These are phyloP conservation scores for Clonostachys sp. DNA, from an alignment of 2,329 filamentous ascomycete genomes.

Conservation along the genomic window DNA sequence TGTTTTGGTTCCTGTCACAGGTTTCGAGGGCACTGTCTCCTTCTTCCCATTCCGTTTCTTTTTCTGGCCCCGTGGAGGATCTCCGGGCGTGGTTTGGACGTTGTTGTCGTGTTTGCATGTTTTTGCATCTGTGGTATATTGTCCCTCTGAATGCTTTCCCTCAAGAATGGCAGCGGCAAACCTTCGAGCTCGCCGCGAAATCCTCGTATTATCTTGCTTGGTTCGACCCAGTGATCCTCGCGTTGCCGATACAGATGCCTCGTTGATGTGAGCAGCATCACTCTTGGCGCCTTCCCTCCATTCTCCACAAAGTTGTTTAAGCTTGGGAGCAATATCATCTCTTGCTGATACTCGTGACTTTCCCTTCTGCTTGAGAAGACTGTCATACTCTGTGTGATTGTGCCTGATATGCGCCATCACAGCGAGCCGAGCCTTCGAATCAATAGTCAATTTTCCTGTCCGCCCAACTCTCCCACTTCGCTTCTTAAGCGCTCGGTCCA, in stretches of 20 bases:
- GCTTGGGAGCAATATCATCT: not conserved
- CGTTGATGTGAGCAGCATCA: not conserved
- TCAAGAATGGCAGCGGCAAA: too few relatives aligned
- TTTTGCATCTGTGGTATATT: not conserved
- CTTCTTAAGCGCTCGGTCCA: constrained; percentile 38
- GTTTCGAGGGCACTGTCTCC: too few relatives aligned
- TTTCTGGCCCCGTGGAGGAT: not conserved
- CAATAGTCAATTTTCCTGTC: constrained; percentile 26
- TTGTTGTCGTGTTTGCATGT: not conserved
- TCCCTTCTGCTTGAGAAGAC: constrained; percentile 15
- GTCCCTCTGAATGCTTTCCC: too few relatives aligned
- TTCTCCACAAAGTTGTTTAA: not conserved
- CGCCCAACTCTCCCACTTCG: constrained; percentile 41
- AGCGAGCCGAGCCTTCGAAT: constrained; percentile 34
- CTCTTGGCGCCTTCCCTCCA: not conserved
- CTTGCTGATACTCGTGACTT: not conserved
- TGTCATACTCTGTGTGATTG: constrained; percentile 39
- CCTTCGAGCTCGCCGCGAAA: too few relatives aligned
- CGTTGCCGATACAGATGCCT: not conserved
- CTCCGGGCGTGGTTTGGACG: not conserved
- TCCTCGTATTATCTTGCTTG: not conserved
- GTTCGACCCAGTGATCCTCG: not conserved
- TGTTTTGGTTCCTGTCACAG: not conserved
- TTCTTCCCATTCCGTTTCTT: not conserved
- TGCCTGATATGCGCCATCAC: constrained; percentile 46